Base-by-base conservation (phyloP, 164 flowering plant species). In the Stephania cephalantha region DNA sequence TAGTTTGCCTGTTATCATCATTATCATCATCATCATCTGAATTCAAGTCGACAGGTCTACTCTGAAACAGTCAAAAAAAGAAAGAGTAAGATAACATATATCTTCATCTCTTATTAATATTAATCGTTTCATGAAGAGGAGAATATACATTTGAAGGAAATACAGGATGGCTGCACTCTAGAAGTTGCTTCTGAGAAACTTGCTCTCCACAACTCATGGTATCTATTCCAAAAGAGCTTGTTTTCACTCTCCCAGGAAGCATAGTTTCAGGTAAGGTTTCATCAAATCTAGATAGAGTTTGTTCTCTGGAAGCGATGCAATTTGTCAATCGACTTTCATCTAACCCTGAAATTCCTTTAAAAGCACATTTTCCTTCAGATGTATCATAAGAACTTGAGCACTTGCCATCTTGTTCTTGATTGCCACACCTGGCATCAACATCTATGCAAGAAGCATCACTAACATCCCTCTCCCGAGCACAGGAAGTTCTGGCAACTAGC, bases 1-100 rank as follows among this genome's bases (percentile, higher is more conserved):
- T 76, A 53, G 71, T 77, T 64, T 67, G 69, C 73, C 74, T 50
- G 71, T 83, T 72, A 48, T 75, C 83, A 74, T 75, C 80, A 74
- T n/a, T n/a, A n/a, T n/a, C n/a, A 48, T 75, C 83, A 74, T 75
- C 80, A 45, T 77, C 86, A 79, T 81, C 85, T 66, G 83, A 81
- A 52, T 71, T 66, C 71, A 74, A 70, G 78, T 84, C 82, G 71
- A 74, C 85, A 58, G 78, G 78, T 48, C 76, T 82, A 73, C 71
- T 73, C 90, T 87, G 87, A 77, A 75, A 45, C 75, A 48, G 35
- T 78, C 25, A 68, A 5, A 52, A 52, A 76, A 46, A 65, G 22
- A 69, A 50, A 35, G 25, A 30, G 69, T 73, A 61, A 65, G 72
- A 45, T n/a, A n/a, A n/a, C 22, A 46, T 53, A 67, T 45, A 73